These are phyloP conservation scores for Babesia microti DNA, from an alignment of 169 alveolate species.

Conservation along the genomic window DNA sequence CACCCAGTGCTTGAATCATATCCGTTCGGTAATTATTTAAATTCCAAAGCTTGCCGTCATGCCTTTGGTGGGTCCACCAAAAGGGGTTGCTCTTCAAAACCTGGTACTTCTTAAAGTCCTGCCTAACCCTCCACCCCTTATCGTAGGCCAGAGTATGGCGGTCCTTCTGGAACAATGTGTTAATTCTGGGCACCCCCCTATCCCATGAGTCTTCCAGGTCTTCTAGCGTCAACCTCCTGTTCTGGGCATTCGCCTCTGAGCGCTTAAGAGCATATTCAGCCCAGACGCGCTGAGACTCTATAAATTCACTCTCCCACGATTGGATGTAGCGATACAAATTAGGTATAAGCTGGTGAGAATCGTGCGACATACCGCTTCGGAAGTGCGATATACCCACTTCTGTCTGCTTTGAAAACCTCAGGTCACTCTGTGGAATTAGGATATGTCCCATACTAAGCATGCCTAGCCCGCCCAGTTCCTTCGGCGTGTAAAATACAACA, in stretches of 20 bases:
- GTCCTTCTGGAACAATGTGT: constrained; percentile 99
- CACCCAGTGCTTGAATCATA: constrained; percentile 99
- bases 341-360: constrained; percentile 98
- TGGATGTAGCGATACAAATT: constrained; percentile 90
- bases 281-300: constrained; percentile 99
- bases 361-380: constrained; percentile 99
- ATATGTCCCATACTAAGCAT: constrained; percentile 99
- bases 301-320: constrained; percentile 99
- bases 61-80: constrained; percentile 99
- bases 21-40: constrained; percentile 98
- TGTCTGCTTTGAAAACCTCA: constrained; percentile 90
- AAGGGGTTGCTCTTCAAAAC: constrained; percentile 93
- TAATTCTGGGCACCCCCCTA: constrained; percentile 99
- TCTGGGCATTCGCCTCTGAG: constrained; percentile 96
- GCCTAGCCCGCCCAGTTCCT: constrained; percentile 99
- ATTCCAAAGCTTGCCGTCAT: constrained; percentile 99
- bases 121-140: constrained; percentile 99
- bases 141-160: constrained; percentile 99
- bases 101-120: constrained; percentile 95
- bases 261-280: constrained; percentile 98
- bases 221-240: constrained; percentile 94
- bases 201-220: constrained; percentile 99
- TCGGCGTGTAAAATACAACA: constrained; percentile 99
- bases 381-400: constrained; percentile 98
- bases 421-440: constrained; percentile 98